Evolutionary conservation across 2,329 filamentous ascomycete genomes (phyloP), one percentile per base, ranked within the genome.

Genomic region (Colletotrichum gigasporum): DNA sequence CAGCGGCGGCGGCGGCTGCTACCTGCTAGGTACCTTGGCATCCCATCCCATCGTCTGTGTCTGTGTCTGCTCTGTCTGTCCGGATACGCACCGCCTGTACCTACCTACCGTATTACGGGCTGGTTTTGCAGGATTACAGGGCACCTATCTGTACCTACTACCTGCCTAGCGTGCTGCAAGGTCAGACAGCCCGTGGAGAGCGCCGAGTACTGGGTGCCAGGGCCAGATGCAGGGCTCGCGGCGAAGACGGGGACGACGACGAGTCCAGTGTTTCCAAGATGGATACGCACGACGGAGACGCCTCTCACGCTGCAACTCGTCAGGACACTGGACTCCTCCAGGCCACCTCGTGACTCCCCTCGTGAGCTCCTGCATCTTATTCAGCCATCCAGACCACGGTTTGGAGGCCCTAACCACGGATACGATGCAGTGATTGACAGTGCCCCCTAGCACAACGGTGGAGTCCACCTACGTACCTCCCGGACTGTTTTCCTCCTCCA

Each of bases 391-490:
- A n/a, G n/a, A n/a, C n/a, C n/a, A n/a, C n/a, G n/a, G n/a, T n/a
- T n/a, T n/a, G n/a, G n/a, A n/a, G n/a, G n/a, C n/a, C 28, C 28
- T 5, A 11, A 11, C 6, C 48, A 52, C 1, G 3, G 32, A 54
- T 22, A 41, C 35, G 37, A 42, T 45, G 26, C 45, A 30, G 26
- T 26, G 39, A 59, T 59, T 41, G 55, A 58, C 37, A 30, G 12
- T 34, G 22, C 8, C 30, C 59, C 54, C 45, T 37, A 26, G 45
- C 47, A 37, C 37, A 41, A 30, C 28, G 26, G 48, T 65, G 42
- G 48, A 65, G 56, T 32, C 35, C 22, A 18, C 57, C 61, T 60
- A 64, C 41, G 61, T 42, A 63, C 48, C 55, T 60, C 48, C 41
- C 30, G 26, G 55, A 63, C 60, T 20, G 54, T 26, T 26, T 18